Percentiles rank a stretch among this genome's conserved stretches.
phyloP scores from a whole-genome alignment of 495 filamentous ascomycete species.

The Bryoglossum gracile region DNA sequence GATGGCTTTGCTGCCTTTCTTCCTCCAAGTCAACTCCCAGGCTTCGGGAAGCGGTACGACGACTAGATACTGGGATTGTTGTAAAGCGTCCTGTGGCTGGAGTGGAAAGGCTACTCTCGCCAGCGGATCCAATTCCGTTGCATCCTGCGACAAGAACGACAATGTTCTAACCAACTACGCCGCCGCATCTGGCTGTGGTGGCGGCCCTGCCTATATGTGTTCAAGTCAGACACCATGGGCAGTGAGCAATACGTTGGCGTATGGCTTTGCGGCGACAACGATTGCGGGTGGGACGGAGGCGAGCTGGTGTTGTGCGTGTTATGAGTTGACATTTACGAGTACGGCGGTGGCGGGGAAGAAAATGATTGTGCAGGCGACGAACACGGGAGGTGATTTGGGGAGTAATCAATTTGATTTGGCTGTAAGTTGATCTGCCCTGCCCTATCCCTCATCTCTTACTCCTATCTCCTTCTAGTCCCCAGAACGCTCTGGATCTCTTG shows the following conservation, averaged over 20 bases:
- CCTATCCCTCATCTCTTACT: too few species aligned
- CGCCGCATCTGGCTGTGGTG: slow-evolving; percentile 41
- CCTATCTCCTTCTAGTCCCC: background rate
- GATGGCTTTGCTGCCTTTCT: slow-evolving; percentile 7
- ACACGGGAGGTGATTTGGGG: slow-evolving; percentile 40
- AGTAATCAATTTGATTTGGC: slow-evolving; percentile 34
- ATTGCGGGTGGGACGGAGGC: slow-evolving; percentile 45
- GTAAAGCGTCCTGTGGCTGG: slow-evolving; percentile 52
- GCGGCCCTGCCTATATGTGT: slow-evolving; percentile 57
- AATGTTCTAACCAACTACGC: slow-evolving; percentile 42
- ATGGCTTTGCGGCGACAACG: slow-evolving; percentile 58
- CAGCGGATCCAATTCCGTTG: slow-evolving; percentile 32
- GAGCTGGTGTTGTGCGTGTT: slow-evolving; percentile 61
- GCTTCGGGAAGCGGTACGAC: slow-evolving; percentile 37
- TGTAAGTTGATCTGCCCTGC: slow-evolving; percentile 11
- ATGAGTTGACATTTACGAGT: slow-evolving; percentile 58
- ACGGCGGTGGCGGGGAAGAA: slow-evolving; percentile 49
- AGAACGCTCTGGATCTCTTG: too few species aligned
- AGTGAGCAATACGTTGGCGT: slow-evolving; percentile 45
- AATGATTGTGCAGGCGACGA: slow-evolving; percentile 63
- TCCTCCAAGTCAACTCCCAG: slow-evolving; percentile 12
- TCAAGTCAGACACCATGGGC: slow-evolving; percentile 56
- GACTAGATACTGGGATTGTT: slow-evolving; percentile 50
- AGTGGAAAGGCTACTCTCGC: slow-evolving; percentile 42
- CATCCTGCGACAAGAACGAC: slow-evolving; percentile 49